Evolutionary conservation across 148 eudicot species (phyloP).

Genomic region (Silene conica): DNA sequence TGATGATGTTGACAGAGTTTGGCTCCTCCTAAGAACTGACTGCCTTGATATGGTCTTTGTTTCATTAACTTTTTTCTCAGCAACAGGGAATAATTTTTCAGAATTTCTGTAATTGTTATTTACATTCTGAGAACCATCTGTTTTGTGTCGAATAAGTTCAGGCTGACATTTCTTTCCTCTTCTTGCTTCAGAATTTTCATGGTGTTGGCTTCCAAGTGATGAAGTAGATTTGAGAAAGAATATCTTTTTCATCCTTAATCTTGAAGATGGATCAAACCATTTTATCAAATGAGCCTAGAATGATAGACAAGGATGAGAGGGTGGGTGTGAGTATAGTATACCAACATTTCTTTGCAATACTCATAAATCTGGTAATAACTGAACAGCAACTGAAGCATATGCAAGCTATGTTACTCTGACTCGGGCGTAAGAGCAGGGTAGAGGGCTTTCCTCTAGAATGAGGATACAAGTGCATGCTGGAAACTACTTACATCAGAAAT

Average conservation of each 20-base stretch:
- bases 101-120: slow-evolving; percentile 18
- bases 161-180: slow-evolving; percentile 21
- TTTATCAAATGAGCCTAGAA: slow-evolving; percentile 8
- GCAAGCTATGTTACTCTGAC: no score
- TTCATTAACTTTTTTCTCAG: slow-evolving; percentile 24
- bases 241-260: slow-evolving; percentile 31
- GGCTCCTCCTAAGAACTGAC: slow-evolving; percentile 21
- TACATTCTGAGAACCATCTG: slow-evolving; percentile 12
- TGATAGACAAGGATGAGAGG: slow-evolving; percentile 6
- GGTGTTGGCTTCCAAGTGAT: slow-evolving; percentile 21
- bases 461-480: no score
- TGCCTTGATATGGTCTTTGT: slow-evolving; percentile 21
- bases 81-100: slow-evolving; percentile 12
- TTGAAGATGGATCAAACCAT: background rate
- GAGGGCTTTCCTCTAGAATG: no score
- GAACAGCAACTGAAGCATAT: background rate
- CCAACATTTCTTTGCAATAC: background rate
- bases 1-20: slow-evolving; percentile 23
- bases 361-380: background rate
- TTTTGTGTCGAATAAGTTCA: slow-evolving; percentile 16
- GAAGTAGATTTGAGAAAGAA: slow-evolving; percentile 26
- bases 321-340: background rate
- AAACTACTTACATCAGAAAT: no score
- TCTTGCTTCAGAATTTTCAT: slow-evolving; percentile 10
- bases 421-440: no score